Evolutionary conservation across 805 yeast species (phyloP).

Genomic region (Kazachstania taianensis): DNA sequence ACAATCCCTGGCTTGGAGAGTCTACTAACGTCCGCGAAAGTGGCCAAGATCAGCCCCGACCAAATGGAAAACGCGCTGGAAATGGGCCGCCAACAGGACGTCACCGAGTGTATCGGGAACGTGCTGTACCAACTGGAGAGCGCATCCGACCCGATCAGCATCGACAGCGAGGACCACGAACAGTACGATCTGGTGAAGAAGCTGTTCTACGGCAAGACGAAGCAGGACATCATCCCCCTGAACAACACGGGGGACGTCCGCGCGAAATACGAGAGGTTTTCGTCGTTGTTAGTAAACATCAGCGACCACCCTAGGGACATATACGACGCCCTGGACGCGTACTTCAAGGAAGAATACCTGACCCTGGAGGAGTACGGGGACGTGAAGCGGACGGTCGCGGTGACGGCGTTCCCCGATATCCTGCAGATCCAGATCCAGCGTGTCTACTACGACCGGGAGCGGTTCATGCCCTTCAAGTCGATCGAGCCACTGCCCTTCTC

Average conservation of each 20-base stretch:
- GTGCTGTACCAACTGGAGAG: conserved; percentile 87
- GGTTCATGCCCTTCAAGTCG: conserved; percentile 69
- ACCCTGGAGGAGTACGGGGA: conserved; percentile 58
- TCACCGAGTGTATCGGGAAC: conserved; percentile 92
- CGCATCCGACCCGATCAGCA: conserved; percentile 56
- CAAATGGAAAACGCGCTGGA: conserved; percentile 69
- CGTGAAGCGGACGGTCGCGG: conserved; percentile 63
- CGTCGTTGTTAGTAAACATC: conserved; percentile 73
- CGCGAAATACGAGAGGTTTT: conserved; percentile 60
- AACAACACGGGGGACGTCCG: conserved; percentile 31
- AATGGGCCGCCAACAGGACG: conserved; percentile 91
- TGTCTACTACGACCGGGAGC: conserved; percentile 75
- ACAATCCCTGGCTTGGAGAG: conserved; percentile 5
- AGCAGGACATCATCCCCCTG: conserved; percentile 59
- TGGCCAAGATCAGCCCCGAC: conserved; percentile 36
- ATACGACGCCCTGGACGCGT: conserved; percentile 82
- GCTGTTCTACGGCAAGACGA: conserved; percentile 76
- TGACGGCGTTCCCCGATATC: conserved; percentile 65
- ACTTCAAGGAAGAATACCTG: conserved; percentile 60
- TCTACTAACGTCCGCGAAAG: conserved; percentile 16
- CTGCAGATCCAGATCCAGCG: conserved; percentile 90
- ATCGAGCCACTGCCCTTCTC: conserved; percentile 73
- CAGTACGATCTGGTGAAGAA: conserved; percentile 73
- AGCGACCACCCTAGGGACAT: conserved; percentile 82
- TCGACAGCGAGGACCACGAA: conserved; percentile 69